Base-by-base conservation (phyloP, 2,329 filamentous ascomycete genomes). In the Ascochyta fabae region DNA sequence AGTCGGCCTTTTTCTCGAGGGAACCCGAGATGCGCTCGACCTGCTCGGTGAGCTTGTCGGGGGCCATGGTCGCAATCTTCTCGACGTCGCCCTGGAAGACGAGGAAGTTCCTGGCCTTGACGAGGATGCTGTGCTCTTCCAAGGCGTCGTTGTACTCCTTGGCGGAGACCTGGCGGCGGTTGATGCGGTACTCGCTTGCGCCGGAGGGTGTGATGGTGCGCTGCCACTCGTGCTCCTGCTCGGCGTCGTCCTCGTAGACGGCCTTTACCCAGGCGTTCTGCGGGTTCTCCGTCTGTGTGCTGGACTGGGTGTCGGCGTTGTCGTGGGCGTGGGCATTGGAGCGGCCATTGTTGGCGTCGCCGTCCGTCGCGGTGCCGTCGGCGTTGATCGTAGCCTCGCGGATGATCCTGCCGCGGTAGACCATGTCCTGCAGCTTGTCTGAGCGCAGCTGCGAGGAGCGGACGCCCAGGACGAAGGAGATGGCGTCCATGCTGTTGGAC, bases 261-360 rank as follows among this genome's bases (percentile, higher is more conserved):
- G 95, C 95, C 92, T 97, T 98, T 13, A 99, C 96, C 94, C 94
- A 99, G 3, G 95, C 96, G 3, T 88, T 95, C 75, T 93, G 95
- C 0, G 95, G 95, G 68, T 99, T 94, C 62, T 87, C 86, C 33
- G 60, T 60, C 68, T 84, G 88, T n/a, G 86, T 88, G 50, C 87
- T 83, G 50, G 86, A 83, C 61, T 88, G 84, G 6, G 82, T 82
- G 15, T 75, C 75, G 31, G 74, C 75, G 12, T 72, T 72, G 22
- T 82, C 76, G 57, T 88, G 84, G 1, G 82, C 81, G 36, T 66
- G 61, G 23, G 71, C 74, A 22, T 73, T 73, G 29, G 50, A 74
- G 4, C 85, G 81, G 16, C 69, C 19, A 3, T 19, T 68, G 34
- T 73, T 67, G 1, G 72, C 70, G 31, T 72, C 71, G 12, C 64